Base-by-base conservation (phyloP, 345 rosid genomes). In the Cardamine resedifolia region DNA sequence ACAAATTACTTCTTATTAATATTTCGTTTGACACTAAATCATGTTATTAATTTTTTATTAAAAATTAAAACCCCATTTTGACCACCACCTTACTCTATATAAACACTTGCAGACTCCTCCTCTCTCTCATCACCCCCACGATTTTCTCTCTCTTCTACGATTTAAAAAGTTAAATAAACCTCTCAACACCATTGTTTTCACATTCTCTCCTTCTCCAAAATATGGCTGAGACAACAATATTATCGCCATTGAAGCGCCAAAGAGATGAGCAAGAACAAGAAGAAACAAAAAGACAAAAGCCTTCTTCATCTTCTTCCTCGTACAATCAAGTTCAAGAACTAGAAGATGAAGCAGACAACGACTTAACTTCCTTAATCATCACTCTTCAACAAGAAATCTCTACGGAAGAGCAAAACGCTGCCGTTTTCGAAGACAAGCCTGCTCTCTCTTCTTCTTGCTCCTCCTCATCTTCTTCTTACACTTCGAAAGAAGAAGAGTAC, bases 381-480 rank as follows among this genome's bases (percentile, higher is more conserved):
- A 52, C 83, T 34, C 87, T 89, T 8, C 91, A 91, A 15, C 84
- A 85, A 64, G 87, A 85, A 26, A 63, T 87, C 66, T 76, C 81
- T 1, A 62, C 81, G 0, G 85, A 77, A 52, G 70, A 68, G 1
- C 49, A 43, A 58, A 28, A 58, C 65, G 74, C 20, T 64, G 7
- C 50, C 18, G 43, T 52, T 26, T 71, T 64, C 0, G 79, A 15
- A 51, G 78, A 15, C 26, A 75, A 12, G 14, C 51, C 34, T 41
- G 18, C 44, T 7, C 66, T 72, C 0, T 55, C 75, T 8, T 55
- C 62, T 44, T 71, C 85, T 10, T 73, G 76, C 20, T 70, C 79
- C 0, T 76, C 76, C 3, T 75, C 78, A 4, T 73, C 79, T 7
- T 68, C 70, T 30, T 77, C 69, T 0, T 73, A 66, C 34, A 59